Evolutionary conservation across 371 early-diverging fungal species (phyloP), one percentile per base, ranked within the genome.

Genomic region (Mortierella sp.): DNA sequence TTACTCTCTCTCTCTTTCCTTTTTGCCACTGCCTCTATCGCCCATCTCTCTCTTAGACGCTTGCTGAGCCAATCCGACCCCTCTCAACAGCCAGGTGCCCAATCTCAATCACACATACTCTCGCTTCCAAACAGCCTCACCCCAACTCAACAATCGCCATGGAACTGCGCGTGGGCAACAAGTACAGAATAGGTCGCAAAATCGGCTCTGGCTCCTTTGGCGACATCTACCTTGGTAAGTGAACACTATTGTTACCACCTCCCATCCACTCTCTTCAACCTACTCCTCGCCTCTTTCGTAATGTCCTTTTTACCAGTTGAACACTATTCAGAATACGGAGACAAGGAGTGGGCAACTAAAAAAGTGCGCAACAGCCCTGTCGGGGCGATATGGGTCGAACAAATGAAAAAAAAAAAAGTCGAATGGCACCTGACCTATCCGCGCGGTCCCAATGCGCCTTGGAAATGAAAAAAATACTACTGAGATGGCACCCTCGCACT

Each of bases 161-260:
- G 88, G 89, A 88, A 78, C 79, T 88, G 78, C 75, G 89, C 79
- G 88, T 90, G 54, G 99, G 96, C 80, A 95, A 96, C 91, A 98
- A 97, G 89, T 99, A 96, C 92, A 91, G 96, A 79, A 92, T 99
- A 80, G 97, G 98, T 69, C 93, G 97, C 73, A 99, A 99, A 92
- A 98, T 99, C 88, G 99, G 99, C 67, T 95, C 97, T 55, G 99
- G 99, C 77, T 97, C 98, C 34, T 99, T 99, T 94, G 99, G 99
- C 61, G 99, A 99, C 87, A 99, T 99, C 83, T 99, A 97, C 89
- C 94, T 98, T 71, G 98, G 97, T 95, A 91, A 85, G 89, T 64
- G 53, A 64, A 64, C 28, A 14, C 59, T 78, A 21, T 31, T 55
- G 43, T 28, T 59, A 46, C 28, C 53, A 54, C 55, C 34, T 28